Evolutionary conservation across 2,329 filamentous ascomycete species (phyloP), one percentile per base, ranked within the genome.

Genomic region (Nannizziopsis arthrosporioides): DNA sequence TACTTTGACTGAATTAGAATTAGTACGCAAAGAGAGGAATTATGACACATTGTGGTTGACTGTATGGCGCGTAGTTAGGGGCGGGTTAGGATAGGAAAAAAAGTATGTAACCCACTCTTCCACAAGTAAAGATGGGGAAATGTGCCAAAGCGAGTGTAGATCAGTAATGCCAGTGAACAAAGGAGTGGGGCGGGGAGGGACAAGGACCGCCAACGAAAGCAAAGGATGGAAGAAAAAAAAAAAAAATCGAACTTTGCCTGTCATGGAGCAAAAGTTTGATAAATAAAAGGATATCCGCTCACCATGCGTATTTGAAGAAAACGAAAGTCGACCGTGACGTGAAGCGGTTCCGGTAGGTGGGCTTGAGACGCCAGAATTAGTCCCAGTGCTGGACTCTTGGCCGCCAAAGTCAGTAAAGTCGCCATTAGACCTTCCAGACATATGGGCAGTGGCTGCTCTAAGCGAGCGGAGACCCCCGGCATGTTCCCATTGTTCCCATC

Each of bases 401-500:
- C 35, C 40, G 40, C 31, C 47, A 12, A 18, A 38, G n/a, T 53
- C 48, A 10, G 31, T 22, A 27, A 39, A 46, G 32, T 44, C 39
- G 6, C 34, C 19, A 31, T 14, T 43, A 31, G 51, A 22, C 19
- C 32, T 19, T 17, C 46, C 44, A 38, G 15, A 27, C 12, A 15
- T 37, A 12, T 19, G 39, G 14, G 30, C 9, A 42, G n/a, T n/a
- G 15, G 38, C 11, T 15, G 39, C 32, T 22, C 41, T 35, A 22
- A 53, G 12, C 35, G 47, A 47, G 11, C 45, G 50, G 42, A 65
- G 51, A 14, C 59, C 63, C 43, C 64, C 61, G 35, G 65, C 67
- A 40, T 72, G 65, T 53, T 81, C 79, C 78, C 83, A 90, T 57
- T 80, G 82, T 60, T 88, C 85, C 81, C 84, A 90, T 43, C 82